A percentile compares a stretch with the other conserved stretches of the same genome.
These are phyloP conservation scores for Apophysomyces variabilis DNA, from an alignment of 371 early-diverging fungal species.

Conservation along the genomic window DNA sequence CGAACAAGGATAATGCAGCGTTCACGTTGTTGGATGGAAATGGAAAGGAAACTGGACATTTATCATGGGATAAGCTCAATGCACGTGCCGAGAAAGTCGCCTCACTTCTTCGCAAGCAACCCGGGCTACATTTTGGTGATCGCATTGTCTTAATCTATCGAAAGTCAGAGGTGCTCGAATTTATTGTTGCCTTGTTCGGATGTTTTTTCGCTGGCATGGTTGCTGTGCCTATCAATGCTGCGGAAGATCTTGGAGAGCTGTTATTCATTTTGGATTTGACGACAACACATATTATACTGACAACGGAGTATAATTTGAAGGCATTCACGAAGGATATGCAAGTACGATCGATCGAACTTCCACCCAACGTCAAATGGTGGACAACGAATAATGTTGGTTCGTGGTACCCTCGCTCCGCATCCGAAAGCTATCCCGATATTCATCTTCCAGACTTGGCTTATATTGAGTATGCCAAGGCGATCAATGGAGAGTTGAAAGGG, in stretches of 20 bases:
- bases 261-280: slow-evolving; percentile 71
- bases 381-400: slow-evolving; percentile 71
- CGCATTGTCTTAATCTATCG: slow-evolving; percentile 76
- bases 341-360: slow-evolving; percentile 57
- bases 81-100: slow-evolving; percentile 72
- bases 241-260: slow-evolving; percentile 77
- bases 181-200: slow-evolving; percentile 71
- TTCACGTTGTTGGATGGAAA: slow-evolving; percentile 71
- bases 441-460: slow-evolving; percentile 68
- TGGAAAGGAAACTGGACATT: slow-evolving; percentile 62
- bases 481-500: slow-evolving; percentile 81
- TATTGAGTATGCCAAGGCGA: slow-evolving; percentile 79
- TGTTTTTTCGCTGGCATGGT: slow-evolving; percentile 81
- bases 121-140: slow-evolving; percentile 59
- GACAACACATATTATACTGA: slow-evolving; percentile 63
- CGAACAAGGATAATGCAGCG: slow-evolving; percentile 54
- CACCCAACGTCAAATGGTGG: slow-evolving; percentile 72
- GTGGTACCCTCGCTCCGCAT: slow-evolving; percentile 55
- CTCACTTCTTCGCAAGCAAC: slow-evolving; percentile 63
- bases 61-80: slow-evolving; percentile 77
- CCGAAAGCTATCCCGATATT: slow-evolving; percentile 41
- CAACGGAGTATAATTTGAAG: slow-evolving; percentile 77
- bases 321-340: slow-evolving; percentile 68
- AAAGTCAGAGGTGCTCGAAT: slow-evolving; percentile 76
- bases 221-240: slow-evolving; percentile 80